A percentile compares a stretch with the other conserved stretches of the same genome.
Evolutionary conservation across 805 yeast species (phyloP).

Genomic region (Lachancea thermotolerans): DNA sequence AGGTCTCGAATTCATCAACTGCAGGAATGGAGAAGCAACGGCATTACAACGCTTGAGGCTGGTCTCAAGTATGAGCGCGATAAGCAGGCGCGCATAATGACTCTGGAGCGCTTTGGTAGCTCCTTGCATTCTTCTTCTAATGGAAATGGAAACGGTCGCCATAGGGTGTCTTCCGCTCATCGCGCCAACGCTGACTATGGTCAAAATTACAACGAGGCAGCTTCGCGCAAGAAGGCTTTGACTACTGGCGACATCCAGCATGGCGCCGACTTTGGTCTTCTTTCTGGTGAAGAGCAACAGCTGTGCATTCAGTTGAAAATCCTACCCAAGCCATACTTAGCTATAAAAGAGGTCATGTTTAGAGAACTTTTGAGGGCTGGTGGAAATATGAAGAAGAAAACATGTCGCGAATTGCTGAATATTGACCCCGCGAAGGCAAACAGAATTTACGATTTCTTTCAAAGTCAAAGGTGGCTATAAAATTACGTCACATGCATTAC

Average conservation of each 20-base stretch:
- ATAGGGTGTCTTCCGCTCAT: constrained; percentile 26
- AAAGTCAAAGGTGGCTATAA: constrained; percentile 79
- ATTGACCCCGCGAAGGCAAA: constrained; percentile 84
- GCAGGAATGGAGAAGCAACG: constrained; percentile 90
- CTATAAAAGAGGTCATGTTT: constrained; percentile 83
- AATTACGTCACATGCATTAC: constrained; percentile 1
- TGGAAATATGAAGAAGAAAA: constrained; percentile 74
- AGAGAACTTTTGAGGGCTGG: constrained; percentile 81
- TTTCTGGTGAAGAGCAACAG: constrained; percentile 82
- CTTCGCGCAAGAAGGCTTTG: constrained; percentile 36
- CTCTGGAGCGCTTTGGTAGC: constrained; percentile 47
- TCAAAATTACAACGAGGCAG: constrained; percentile 22
- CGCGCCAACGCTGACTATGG: constrained; percentile 23
- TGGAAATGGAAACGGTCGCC: constrained; percentile 20
- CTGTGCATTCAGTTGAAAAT: constrained; percentile 79
- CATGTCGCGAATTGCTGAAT: constrained; percentile 76
- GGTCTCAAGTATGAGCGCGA: constrained; percentile 88
- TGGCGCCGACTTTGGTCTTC: constrained; percentile 73
- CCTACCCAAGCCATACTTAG: constrained; percentile 88
- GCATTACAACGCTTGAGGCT: constrained; percentile 74
- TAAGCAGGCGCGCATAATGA: constrained; percentile 58
- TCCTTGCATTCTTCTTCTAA: constrained; percentile 21
- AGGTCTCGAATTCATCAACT: constrained; percentile 79
- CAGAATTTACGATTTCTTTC: constrained; percentile 86
- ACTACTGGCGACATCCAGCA: constrained; percentile 63